Evolutionary conservation across 495 filamentous ascomycete species (phyloP), one percentile per base, ranked within the genome.

Genomic region (Tuber melanosporum): DNA sequence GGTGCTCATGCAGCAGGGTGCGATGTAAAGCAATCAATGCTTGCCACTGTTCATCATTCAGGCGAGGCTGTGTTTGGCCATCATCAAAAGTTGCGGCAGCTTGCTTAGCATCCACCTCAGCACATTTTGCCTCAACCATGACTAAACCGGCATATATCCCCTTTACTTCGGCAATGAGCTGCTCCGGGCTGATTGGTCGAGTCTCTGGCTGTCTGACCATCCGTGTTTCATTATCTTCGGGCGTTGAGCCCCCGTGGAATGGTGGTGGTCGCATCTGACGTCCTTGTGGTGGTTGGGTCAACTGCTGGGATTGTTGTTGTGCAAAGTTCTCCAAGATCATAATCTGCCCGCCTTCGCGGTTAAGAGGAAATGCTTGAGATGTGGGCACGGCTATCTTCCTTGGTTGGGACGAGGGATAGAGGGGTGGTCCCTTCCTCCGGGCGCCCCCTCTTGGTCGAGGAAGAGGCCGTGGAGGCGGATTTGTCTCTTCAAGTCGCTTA

Each of bases 101-200:
- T 70, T 91, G 88, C 17, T 88, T 84, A n/a, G 87, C 89, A 83
- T 92, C 90, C 17, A 92, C 88, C 45, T 93, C 90, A 10, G 92
- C 91, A 79, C 91, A 94, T 81, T 93, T 94, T 52, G 89, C 88
- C 82, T 96, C 93, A 0, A 94, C 91, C 89, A 92, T 92, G 3
- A 91, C 88, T 2, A 96, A 85, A 0, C 91, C 92, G 0, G 89
- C 88, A 84, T 95, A 95, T 42, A 94, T 96, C 0, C 86, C 89
- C 78, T 92, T 92, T 12, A 92, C 89, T 79, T 94, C 90, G 3
- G 86, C 85, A 26, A 90, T 88, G 3, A 94, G 86, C 82, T 94
- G 90, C 19, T 93, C 91, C 78, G 93, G 89, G n/a, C 90, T 91
- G 32, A 94, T 93, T 12, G 90, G 87, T 74, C 80, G 85, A 73